Base-by-base conservation (phyloP, 495 filamentous ascomycete genomes). In the Viridothelium virens region DNA sequence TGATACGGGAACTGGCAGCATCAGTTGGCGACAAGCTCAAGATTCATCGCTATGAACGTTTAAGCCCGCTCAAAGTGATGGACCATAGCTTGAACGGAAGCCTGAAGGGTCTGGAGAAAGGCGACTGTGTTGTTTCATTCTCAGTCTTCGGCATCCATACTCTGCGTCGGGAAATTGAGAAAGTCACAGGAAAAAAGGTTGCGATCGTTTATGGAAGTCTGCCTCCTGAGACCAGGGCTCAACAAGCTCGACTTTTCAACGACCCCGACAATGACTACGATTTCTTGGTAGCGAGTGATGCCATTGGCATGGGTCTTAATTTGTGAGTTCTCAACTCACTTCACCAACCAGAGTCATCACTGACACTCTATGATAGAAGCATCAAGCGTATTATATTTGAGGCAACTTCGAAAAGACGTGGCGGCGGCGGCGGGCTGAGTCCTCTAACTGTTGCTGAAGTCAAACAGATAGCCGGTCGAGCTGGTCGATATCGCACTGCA, bases 271-370 rank as follows among this genome's bases (percentile, higher is more conserved):
- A 90, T 75, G 92, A 96, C 46, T 99, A 96, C 74, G 92, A 99
- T 70, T 92, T 87, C 68, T 80, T 99, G 3, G 91, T 93, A 36
- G 94, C 94, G 16, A 96, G 91, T 70, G 94, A 99, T 75, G 94
- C 94, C 33, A 91, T 99, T 69, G 94, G 94, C 33, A 99, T 99
- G 94, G 94, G 94, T 1, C 77, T 99, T 38, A 99, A 99, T 75
- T 73, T 99, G 78, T 89, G 73, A 79, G 80, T 79, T 37, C 38
- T 2, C 66, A 38, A 25, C 59, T 50, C 7, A 2, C 1, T 31
- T 5, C n/a, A 14, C 16, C 44, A 44, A 7, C 16, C 12, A 4
- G 39, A 12, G 36, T 56, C 33, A 61, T 2, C 38, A 44, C 25
- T 66, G 47, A 63, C 65, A 18, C 3, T 34, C 11, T 63, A 1